A percentile compares a stretch with the other conserved stretches of the same genome.
These are phyloP conservation scores for Piromyces finnis DNA, from an alignment of 192 early-diverging fungal species.

Conservation along the genomic window DNA sequence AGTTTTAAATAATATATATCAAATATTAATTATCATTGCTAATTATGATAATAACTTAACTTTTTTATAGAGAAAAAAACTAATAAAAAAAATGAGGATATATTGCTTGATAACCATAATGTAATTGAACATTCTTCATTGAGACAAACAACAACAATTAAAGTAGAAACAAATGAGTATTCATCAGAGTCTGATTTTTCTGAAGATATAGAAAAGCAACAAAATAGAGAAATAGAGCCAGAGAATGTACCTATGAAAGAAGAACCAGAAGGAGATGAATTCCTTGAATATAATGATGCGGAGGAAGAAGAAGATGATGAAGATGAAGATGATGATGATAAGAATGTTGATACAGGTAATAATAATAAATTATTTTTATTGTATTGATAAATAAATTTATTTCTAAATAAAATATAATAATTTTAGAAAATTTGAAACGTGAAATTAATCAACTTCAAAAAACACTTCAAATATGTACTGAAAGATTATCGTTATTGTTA, in stretches of 20 bases:
- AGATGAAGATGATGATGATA: constrained; percentile 3
- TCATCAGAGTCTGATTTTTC: background rate
- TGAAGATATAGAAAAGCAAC: background rate
- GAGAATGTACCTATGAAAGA: constrained; percentile 7
- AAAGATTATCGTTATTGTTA: background rate
- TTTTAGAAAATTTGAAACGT: background rate
- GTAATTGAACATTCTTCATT: background rate
- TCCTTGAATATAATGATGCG: constrained; percentile 3
- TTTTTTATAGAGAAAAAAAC: background rate
- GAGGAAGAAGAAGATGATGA: constrained; percentile 9
- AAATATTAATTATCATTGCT: too few species aligned
- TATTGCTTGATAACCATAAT: background rate
- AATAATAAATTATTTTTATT: too few species aligned
- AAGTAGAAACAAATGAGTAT: constrained; percentile 1
- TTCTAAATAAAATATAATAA: too few species aligned
- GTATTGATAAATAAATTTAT: too few species aligned
- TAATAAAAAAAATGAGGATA: background rate
- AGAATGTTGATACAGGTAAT: background rate
- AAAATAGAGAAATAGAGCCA: constrained; percentile 3
- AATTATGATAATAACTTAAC: too few species aligned
- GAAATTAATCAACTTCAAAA: background rate
- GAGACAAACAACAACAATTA: background rate
- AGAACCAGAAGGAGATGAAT: background rate
- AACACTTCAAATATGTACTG: background rate
- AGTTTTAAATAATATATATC: too few species aligned